Percentiles rank a stretch among this genome's conserved stretches.
These are phyloP conservation scores for Ceratocystiopsis sp. DNA, from an alignment of 2,329 filamentous ascomycete genomes.

Conservation along the genomic window DNA sequence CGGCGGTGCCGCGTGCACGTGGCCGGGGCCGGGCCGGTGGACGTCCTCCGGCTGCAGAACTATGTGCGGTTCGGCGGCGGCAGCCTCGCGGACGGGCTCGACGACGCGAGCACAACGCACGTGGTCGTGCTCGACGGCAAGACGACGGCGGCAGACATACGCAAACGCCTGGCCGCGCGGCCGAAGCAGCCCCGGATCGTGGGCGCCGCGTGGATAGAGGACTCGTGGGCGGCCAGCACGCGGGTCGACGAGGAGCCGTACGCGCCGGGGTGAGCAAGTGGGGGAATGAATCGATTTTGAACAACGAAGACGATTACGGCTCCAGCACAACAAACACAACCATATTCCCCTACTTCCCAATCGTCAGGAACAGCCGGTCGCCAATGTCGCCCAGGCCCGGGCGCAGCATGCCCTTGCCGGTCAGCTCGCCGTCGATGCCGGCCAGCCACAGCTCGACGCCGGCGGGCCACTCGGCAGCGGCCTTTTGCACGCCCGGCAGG, in stretches of 20 bases:
- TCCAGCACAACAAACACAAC: no score
- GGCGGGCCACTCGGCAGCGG: constrained; percentile 62
- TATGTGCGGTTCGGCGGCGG: constrained; percentile 57
- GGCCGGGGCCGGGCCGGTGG: constrained; percentile 3
- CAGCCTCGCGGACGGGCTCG: constrained; percentile 28
- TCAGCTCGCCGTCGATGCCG: constrained; percentile 57
- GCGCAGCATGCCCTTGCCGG: constrained; percentile 73
- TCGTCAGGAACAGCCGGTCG: constrained; percentile 73
- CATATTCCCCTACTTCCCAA: constrained; percentile 48
- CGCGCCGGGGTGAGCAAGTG: constrained; percentile 11
- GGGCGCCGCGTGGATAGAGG: constrained; percentile 52
- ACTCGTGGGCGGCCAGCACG: constrained; percentile 66
- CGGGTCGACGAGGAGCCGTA: constrained; percentile 62
- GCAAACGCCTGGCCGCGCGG: constrained; percentile 26
- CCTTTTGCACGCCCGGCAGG: constrained; percentile 48
- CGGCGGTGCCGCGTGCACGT: constrained; percentile 26
- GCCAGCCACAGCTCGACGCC: constrained; percentile 69
- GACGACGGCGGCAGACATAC: constrained; percentile 27
- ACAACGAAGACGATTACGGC: background rate
- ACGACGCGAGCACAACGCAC: constrained; percentile 49
- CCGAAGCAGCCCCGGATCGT: constrained; percentile 51
- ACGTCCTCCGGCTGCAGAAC: constrained; percentile 22
- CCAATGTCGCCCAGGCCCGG: constrained; percentile 83
- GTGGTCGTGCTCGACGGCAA: constrained; percentile 39
- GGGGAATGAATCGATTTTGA: background rate